phyloP scores from a whole-genome alignment of 2,329 filamentous ascomycete genomes.

The Aspergillus clavatus region DNA sequence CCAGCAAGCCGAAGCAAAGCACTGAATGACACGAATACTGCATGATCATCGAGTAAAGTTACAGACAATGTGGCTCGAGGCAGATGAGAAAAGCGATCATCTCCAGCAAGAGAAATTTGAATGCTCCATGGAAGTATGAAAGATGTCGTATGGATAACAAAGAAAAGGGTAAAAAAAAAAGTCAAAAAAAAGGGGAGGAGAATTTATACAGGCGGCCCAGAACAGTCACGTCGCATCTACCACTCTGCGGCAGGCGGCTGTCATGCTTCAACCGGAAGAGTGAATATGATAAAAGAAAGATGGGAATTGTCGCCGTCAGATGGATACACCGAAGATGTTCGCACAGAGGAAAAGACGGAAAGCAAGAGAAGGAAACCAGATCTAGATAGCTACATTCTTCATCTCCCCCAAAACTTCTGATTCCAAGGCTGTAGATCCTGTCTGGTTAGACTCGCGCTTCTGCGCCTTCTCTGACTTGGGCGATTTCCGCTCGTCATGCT shows the following conservation, averaged over 20 bases:
- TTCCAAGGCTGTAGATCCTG: conserved; percentile 29
- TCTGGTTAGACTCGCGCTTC: conserved; percentile 26
- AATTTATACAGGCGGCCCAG: conserved; percentile 32
- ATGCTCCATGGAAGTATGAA: conserved; percentile 20
- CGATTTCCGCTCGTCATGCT: conserved; percentile 17
- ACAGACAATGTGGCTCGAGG: conserved; percentile 25
- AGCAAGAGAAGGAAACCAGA: conserved; percentile 9
- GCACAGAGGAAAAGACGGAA: too few relatives aligned
- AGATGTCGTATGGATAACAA: conserved; percentile 20
- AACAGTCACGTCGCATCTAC: conserved; percentile 22
- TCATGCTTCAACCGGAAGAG: conserved; percentile 14
- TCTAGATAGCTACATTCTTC: conserved; percentile 45
- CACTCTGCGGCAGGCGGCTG: conserved; percentile 22
- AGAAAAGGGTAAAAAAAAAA: too few relatives aligned
- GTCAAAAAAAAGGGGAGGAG: too few relatives aligned
- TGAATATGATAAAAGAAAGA: conserved; percentile 11
- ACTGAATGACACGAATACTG: conserved; percentile 21
- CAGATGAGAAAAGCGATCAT: conserved; percentile 20
- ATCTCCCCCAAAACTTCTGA: conserved; percentile 43
- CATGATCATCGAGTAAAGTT: conserved; percentile 30
- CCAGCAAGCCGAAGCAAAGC: neutral
- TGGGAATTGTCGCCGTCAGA: conserved; percentile 1
- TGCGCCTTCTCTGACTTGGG: conserved; percentile 28
- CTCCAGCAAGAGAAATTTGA: conserved; percentile 14
- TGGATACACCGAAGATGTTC: conserved; percentile 6